phyloP scores from a whole-genome alignment of 768 basidiomycete species.

The Mrakia gelida region DNA sequence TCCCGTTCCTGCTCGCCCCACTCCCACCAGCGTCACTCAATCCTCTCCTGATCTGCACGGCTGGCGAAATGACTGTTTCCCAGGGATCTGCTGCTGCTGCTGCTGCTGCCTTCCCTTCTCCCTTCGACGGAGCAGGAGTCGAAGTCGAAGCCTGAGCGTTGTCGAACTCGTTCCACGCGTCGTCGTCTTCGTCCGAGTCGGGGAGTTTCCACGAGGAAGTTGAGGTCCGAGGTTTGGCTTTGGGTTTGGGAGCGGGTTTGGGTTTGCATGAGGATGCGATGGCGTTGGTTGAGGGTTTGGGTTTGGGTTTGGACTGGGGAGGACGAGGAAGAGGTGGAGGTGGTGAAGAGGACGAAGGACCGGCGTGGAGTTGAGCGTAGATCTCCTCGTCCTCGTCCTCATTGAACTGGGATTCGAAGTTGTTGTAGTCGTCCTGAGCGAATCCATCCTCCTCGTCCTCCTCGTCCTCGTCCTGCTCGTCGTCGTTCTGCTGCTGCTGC shows the following conservation, averaged over 20 bases:
- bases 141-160: neutral
- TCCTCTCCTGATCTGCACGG: neutral
- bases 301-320: neutral
- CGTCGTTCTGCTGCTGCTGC: neutral
- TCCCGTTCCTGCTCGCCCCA: neutral
- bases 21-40: neutral
- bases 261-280: neutral
- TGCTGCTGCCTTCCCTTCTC: neutral
- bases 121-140: no score
- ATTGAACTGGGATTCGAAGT: neutral
- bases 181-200: conserved; percentile 16
- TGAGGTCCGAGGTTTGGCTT: neutral
- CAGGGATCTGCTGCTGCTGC: conserved; percentile 8
- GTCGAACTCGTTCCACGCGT: conserved; percentile 13
- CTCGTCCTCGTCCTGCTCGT: neutral
- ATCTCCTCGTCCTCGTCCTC: conserved; percentile 2
- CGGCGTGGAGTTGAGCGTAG: neutral
- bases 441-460: neutral
- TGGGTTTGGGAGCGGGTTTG: neutral
- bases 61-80: neutral
- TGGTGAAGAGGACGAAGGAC: no score
- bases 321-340: neutral
- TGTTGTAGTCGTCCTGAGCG: neutral
- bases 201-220: neutral
- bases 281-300: neutral